Evolutionary conservation across 129 eudicot genomes (phyloP), one percentile per base, ranked within the genome.

Genomic region (Arctium minus): DNA sequence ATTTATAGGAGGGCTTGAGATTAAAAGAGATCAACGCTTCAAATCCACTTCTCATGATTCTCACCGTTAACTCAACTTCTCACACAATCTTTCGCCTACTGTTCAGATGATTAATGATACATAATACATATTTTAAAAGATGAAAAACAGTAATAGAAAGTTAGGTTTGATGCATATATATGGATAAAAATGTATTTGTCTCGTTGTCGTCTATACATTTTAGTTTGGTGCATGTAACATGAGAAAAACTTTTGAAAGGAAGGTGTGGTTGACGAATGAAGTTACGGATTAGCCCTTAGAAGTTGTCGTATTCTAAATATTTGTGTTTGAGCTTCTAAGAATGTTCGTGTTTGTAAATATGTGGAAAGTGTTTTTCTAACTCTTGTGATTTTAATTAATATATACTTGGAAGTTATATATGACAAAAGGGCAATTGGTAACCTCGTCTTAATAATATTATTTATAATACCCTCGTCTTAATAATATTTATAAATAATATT

Each of bases 251-350:
- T 33, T 75, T 12, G 11, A 18, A 46, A 39, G 42, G 82, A 39
- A 39, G 10, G 30, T 78, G 29, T 42, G 77, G 74, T 78, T 78
- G 82, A 78, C 82, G 29, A 2, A 36, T 46, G 30, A 38, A 39
- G 6, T 78, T 78, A 39, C 40, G 2, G 0, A 38, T 39, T 73
- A 73, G 30, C 40, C 42, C 5, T 64, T 64, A 13, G 15, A 37
- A 48, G 17, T 64, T 64, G 27, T 62, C 31, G 27, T 12, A 27
- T n/a, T 40, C 30, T 2, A 67, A 22, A 67, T 3, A 7, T 67
- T n/a, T 67, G 8, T 27, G 5, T 8, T 27, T 22, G 35, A 67
- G 15, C 71, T 81, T 81, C 79, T 60, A 72, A 37, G 79, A 81
- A 81, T 17, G 73, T 73, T 81, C 79, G 15, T 6, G 31, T 56